Evolutionary conservation across 129 eudicot genomes (phyloP).

Genomic region (Cynara cardunculus): DNA sequence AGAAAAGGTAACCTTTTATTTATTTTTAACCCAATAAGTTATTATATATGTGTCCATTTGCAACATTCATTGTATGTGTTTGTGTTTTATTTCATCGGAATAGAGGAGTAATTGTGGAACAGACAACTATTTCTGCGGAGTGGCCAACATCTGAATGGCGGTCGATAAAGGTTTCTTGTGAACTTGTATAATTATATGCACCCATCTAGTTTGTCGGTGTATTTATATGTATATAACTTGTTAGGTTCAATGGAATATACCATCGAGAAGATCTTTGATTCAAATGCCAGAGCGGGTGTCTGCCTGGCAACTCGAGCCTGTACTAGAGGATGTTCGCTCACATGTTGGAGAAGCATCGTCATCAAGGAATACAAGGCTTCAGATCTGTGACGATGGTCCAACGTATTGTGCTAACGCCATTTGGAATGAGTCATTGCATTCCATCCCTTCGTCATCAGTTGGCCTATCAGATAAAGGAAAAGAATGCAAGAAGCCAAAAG

Average conservation of each 20-base stretch:
- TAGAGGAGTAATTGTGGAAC: neutral
- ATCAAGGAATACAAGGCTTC: neutral
- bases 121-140: constrained; percentile 32
- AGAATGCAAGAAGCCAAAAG: neutral
- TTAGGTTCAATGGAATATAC: constrained; percentile 77
- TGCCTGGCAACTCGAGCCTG: constrained; percentile 73
- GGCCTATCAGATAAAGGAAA: neutral
- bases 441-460: neutral
- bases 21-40: neutral
- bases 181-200: neutral
- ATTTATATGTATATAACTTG: neutral
- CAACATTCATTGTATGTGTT: neutral
- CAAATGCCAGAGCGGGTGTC: constrained; percentile 62
- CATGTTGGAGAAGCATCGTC: neutral
- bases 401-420: neutral
- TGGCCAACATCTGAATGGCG: constrained; percentile 70
- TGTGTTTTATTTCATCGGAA: neutral
- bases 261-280: constrained; percentile 25
- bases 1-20: constrained; percentile 47
- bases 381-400: neutral
- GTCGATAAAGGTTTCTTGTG: constrained; percentile 45
- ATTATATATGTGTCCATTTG: neutral
- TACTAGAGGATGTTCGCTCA: neutral
- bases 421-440: neutral
- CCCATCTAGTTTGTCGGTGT: neutral